These are phyloP conservation scores for Russula dissimulans DNA, from an alignment of 768 basidiomycete species.

Conservation along the genomic window DNA sequence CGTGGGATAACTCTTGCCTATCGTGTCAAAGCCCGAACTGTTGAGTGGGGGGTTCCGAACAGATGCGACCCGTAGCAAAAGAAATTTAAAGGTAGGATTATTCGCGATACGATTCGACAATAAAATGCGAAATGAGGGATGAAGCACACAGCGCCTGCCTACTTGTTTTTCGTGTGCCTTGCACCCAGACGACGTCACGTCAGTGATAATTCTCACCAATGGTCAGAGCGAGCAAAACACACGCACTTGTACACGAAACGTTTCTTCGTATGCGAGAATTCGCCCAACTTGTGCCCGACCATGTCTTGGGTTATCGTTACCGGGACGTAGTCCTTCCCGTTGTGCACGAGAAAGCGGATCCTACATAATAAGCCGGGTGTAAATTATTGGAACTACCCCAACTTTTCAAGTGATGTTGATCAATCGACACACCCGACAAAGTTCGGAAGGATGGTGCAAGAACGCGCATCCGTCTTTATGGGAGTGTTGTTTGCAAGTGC, in stretches of 20 bases:
- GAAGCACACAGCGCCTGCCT: conserved; percentile 19
- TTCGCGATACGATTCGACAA: background rate
- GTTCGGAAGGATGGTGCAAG: conserved; percentile 90
- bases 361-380: conserved; percentile 31
- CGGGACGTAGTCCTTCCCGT: conserved; percentile 83
- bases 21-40: background rate
- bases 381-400: background rate
- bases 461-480: conserved; percentile 78
- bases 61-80: background rate
- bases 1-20: background rate
- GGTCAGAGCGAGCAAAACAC: background rate
- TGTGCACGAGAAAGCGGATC: conserved; percentile 86
- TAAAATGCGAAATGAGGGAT: background rate
- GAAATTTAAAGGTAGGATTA: background rate
- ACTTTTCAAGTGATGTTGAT: too few relatives aligned
- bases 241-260: conserved; percentile 79
- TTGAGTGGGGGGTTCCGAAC: background rate
- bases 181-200: background rate
- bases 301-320: conserved; percentile 90
- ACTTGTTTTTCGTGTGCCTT: conserved; percentile 38
- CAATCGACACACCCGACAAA: conserved; percentile 83
- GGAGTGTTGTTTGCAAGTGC: conserved; percentile 74
- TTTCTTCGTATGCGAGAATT: conserved; percentile 88
- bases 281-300: conserved; percentile 97
- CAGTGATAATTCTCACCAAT: background rate